These are phyloP conservation scores for Rhynchospora breviuscula DNA, from an alignment of 176 grass and related monocot genomes.

Conservation along the genomic window DNA sequence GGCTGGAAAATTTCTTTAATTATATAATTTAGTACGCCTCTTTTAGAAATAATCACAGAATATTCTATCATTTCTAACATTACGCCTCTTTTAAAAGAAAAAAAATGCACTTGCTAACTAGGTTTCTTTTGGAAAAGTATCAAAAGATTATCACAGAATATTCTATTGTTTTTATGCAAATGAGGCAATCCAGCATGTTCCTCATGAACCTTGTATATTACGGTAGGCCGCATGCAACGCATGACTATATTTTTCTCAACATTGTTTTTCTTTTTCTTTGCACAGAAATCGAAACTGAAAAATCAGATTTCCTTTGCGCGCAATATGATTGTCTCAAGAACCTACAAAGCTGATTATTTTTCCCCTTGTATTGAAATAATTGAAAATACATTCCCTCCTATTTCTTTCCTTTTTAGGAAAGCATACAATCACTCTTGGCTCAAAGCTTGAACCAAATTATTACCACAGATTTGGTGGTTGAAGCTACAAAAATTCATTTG, in stretches of 20 bases:
- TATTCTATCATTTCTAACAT: not conserved
- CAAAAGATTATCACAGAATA: no score
- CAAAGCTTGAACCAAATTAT: not conserved
- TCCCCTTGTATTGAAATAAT: not conserved
- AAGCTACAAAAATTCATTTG: not conserved
- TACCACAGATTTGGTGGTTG: not conserved
- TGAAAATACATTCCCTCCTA: not conserved
- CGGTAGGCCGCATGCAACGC: not conserved
- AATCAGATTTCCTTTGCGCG: not conserved
- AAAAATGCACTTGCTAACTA: no score
- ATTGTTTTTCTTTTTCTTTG: not conserved
- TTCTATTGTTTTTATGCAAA: not conserved
- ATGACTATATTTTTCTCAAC: constrained; percentile 1
- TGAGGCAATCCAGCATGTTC: not conserved
- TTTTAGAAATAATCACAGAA: not conserved
- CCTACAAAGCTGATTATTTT: not conserved
- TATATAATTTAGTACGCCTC: not conserved
- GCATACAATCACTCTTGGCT: not conserved
- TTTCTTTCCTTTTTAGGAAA: not conserved
- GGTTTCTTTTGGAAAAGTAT: no score
- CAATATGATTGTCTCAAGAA: not conserved
- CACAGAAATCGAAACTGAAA: not conserved
- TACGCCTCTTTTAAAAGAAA: no score
- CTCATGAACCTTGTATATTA: constrained; percentile 10
- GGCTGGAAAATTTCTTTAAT: not conserved